Percentiles rank a stretch among this genome's conserved stretches.
Evolutionary conservation across 306 rosid species (phyloP).

Genomic region (Prunus armeniaca): DNA sequence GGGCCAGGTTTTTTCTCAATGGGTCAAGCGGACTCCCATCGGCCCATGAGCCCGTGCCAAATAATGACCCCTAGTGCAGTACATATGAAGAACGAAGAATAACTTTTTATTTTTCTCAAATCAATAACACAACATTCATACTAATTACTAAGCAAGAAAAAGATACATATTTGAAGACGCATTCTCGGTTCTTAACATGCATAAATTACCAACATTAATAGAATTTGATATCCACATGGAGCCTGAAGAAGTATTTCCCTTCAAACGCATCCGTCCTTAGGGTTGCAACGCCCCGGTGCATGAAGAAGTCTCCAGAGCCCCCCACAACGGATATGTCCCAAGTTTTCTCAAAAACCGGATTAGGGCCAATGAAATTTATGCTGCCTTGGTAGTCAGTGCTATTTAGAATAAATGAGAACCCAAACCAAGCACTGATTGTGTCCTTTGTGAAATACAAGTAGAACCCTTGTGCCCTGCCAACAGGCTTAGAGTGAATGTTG

Average conservation of each 20-base stretch:
- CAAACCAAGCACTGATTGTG: conserved; percentile 62
- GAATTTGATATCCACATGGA: conserved; percentile 56
- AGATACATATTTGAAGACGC: neutral
- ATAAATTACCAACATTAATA: conserved; percentile 59
- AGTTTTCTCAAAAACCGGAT: conserved; percentile 45
- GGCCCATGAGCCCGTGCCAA: no score
- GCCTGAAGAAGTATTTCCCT: conserved; percentile 73
- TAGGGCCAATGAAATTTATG: conserved; percentile 61
- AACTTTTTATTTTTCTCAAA: no score
- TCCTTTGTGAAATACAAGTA: conserved; percentile 64
- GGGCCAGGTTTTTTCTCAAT: no score
- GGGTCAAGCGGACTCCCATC: no score
- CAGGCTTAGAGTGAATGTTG: conserved; percentile 58
- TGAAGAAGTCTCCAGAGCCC: conserved; percentile 81
- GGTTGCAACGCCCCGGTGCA: conserved; percentile 76
- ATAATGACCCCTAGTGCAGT: no score
- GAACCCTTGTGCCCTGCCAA: conserved; percentile 80
- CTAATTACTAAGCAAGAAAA: neutral
- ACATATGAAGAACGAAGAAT: no score
- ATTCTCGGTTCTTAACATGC: neutral
- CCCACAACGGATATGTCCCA: conserved; percentile 69
- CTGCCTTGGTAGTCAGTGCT: conserved; percentile 44
- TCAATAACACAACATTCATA: no score
- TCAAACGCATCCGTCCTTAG: conserved; percentile 61
- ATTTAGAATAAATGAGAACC: conserved; percentile 55